Evolutionary conservation across 192 early-diverging fungal genomes (phyloP).

Genomic region (Coemansia sp.): DNA sequence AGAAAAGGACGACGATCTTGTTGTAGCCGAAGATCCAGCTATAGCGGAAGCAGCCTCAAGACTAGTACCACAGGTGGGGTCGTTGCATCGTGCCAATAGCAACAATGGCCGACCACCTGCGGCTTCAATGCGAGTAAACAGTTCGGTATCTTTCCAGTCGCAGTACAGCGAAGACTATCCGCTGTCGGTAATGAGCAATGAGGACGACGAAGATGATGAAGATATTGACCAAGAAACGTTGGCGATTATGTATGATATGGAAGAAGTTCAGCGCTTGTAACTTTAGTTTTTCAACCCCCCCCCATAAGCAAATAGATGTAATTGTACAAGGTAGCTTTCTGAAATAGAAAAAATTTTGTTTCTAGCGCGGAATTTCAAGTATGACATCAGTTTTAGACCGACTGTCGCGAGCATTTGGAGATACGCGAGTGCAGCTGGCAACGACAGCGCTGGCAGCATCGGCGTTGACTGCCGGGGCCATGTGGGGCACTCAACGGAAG

Average conservation of each 20-base stretch:
- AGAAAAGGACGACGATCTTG: not conserved
- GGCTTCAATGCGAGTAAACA: not conserved
- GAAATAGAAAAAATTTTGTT: constrained; percentile 8
- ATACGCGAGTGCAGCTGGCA: constrained; percentile 48
- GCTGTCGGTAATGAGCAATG: not conserved
- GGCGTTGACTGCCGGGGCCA: constrained; percentile 58
- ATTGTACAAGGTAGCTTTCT: too few relatives aligned
- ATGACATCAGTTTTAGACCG: constrained; percentile 15
- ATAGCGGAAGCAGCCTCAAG: constrained; percentile 9
- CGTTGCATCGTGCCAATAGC: not conserved
- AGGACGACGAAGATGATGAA: constrained; percentile 29
- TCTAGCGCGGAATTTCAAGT: too few relatives aligned
- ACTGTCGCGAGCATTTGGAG: constrained; percentile 25
- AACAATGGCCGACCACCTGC: not conserved
- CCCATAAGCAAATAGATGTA: too few relatives aligned
- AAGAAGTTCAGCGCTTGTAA: constrained; percentile 30
- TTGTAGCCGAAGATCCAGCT: not conserved
- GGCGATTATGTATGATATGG: constrained; percentile 51
- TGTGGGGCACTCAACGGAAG: constrained; percentile 55
- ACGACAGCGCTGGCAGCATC: constrained; percentile 64
- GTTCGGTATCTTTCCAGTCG: constrained; percentile 6
- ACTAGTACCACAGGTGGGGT: constrained; percentile 1
- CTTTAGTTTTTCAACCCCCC: too few relatives aligned
- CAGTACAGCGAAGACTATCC: constrained; percentile 12
- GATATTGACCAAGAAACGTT: constrained; percentile 41